phyloP scores from a whole-genome alignment of 2,329 filamentous ascomycete genomes.

The Malbranchea zuffiana region DNA sequence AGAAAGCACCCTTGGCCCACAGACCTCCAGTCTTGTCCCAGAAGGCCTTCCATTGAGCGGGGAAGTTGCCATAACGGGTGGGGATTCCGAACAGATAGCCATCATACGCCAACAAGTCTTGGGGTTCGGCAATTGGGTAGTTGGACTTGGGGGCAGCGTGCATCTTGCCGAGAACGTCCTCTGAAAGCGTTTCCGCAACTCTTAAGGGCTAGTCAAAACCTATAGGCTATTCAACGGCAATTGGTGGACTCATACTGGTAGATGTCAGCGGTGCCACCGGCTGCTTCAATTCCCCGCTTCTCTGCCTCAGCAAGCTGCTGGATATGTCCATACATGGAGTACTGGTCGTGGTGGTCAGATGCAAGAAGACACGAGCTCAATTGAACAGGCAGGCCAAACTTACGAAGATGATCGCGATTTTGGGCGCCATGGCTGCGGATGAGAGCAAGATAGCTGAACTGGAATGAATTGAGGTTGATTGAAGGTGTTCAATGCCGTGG shows the following conservation, averaged over 20 bases:
- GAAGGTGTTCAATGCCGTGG: background rate
- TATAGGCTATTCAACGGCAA: slow-evolving; percentile 1
- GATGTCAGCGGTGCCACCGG: slow-evolving; percentile 69
- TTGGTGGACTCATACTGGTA: slow-evolving; percentile 54
- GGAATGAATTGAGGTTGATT: background rate
- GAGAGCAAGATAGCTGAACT: background rate
- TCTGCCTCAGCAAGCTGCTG: slow-evolving; percentile 74
- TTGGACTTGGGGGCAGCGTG: slow-evolving; percentile 66
- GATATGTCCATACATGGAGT: slow-evolving; percentile 93
- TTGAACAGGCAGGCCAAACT: slow-evolving; percentile 22
- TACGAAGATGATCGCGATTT: slow-evolving; percentile 84
- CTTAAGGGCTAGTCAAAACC: slow-evolving; percentile 30
- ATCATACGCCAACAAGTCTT: slow-evolving; percentile 64
- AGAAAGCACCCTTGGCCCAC: slow-evolving; percentile 66
- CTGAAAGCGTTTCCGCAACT: slow-evolving; percentile 71
- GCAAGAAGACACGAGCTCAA: background rate
- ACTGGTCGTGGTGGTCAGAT: slow-evolving; percentile 47
- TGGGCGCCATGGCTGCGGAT: slow-evolving; percentile 50
- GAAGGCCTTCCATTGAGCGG: slow-evolving; percentile 76
- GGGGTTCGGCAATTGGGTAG: slow-evolving; percentile 52
- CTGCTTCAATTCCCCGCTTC: slow-evolving; percentile 77
- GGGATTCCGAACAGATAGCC: slow-evolving; percentile 89
- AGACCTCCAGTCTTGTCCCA: slow-evolving; percentile 84
- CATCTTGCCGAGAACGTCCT: slow-evolving; percentile 84
- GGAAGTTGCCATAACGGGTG: slow-evolving; percentile 94